Conservation (phyloP, 176 grass and related monocot species). For the Lolium multiflorum region DNA sequence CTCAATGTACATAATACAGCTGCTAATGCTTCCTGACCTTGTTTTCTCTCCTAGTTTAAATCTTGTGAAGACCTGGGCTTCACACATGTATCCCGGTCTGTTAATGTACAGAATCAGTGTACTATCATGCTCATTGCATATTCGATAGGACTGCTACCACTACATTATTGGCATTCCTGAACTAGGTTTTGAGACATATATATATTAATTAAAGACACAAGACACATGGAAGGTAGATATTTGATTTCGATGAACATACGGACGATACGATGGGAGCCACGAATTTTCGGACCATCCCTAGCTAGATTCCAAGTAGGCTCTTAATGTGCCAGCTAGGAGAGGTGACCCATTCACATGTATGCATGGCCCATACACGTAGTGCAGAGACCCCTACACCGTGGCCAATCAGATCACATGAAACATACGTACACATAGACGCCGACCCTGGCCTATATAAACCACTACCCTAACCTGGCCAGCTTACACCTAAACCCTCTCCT, state of each 20-base stretch:
- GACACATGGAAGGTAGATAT: not conserved
- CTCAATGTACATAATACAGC: too few species aligned
- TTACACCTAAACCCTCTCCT: constrained; percentile 23
- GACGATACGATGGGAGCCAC: constrained; percentile 9
- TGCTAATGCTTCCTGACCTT: too few species aligned
- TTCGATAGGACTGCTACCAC: too few species aligned
- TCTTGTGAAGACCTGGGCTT: not conserved
- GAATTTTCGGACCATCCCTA: not conserved
- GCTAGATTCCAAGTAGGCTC: not conserved
- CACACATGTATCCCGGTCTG: not conserved
- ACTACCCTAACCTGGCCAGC: not conserved
- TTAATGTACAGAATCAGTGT: too few species aligned
- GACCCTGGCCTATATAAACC: constrained; percentile 21
- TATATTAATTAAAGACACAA: not conserved
- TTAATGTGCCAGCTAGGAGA: constrained; percentile 38
- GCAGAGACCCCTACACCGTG: not conserved
- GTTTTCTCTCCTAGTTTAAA: too few species aligned
- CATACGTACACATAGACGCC: not conserved
- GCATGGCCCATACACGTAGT: not conserved
- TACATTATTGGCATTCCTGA: not conserved
- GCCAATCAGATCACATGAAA: not conserved
- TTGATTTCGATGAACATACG: not conserved
- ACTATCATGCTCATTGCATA: too few species aligned
- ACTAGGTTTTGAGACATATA: not conserved
- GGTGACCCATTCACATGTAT: constrained; percentile 41